Base-by-base conservation (phyloP, 2,329 filamentous ascomycete genomes). In the Monascus ruber region DNA sequence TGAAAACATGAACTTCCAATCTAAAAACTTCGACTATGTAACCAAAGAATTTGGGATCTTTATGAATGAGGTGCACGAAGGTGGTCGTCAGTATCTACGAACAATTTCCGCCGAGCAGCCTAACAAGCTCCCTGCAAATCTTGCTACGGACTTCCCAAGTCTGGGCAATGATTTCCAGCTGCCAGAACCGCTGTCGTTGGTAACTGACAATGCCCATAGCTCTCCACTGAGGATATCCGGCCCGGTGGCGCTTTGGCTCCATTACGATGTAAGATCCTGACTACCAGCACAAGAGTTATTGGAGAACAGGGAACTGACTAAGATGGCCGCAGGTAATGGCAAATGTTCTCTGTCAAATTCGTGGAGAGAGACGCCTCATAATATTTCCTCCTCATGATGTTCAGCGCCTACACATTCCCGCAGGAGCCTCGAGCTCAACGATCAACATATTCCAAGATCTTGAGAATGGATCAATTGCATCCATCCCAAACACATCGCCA, bases 241-340 rank as follows among this genome's bases (percentile, higher is more conserved):
- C 1, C 76, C 76, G 1, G 83, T 89, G 7, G 82, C 79, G 32
- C 84, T 94, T 76, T 94, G 88, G 87, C 69, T 94, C 27, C 85
- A 93, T 60, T 93, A 91, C 65, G 85, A 93, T 62, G 79, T 82
- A 44, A 53, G 57, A 48, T 10, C 40, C 36, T 33, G n/a, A 5
- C 57, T 31, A 17, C 17, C 17, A 17, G 17, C 17, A 17, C 17
- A 17, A 17, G 17, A 17, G 17, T 17, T 17, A 17, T 17, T 17
- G 17, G 17, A 17, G 17, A 17, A 17, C 17, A 17, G 17, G 17
- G 17, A 17, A 17, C 17, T 17, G 17, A 17, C 10, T 31, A 25
- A 28, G 5, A 5, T n/a, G 24, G 11, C 28, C 3, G 10, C 41
- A 83, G 74, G 85, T 91, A 10, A 87, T 93, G 73, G 84, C 85